These are phyloP conservation scores for Diplodia corticola DNA, from an alignment of 2,329 filamentous ascomycete genomes.

Conservation along the genomic window DNA sequence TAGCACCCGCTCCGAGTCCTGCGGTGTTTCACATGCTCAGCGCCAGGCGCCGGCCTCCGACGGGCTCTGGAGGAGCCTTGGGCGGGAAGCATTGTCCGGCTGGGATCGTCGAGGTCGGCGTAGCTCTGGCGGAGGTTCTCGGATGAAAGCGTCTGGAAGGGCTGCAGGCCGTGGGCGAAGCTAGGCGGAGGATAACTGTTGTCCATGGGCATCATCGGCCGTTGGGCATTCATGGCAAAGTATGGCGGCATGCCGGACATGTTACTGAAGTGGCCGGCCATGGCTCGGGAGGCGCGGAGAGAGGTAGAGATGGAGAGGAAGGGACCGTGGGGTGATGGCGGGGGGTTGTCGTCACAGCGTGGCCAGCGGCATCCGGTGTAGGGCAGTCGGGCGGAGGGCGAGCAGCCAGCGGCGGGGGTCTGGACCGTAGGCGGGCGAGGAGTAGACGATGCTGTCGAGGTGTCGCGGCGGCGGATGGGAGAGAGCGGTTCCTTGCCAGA, in stretches of 20 bases:
- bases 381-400: not conserved
- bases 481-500: constrained; percentile 19
- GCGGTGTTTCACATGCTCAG: constrained; percentile 84
- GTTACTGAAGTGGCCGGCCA: constrained; percentile 42
- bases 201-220: constrained; percentile 35
- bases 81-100: constrained; percentile 29
- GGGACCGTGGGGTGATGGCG: constrained; percentile 11
- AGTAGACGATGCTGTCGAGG: constrained; percentile 33
- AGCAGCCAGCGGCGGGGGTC: not conserved
- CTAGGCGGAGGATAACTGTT: constrained; percentile 28
- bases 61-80: constrained; percentile 30
- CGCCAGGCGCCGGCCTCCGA: constrained; percentile 35
- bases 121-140: constrained; percentile 36
- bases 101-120: constrained; percentile 38
- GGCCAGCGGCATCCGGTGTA: constrained; percentile 14
- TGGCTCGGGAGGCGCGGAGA: constrained; percentile 28
- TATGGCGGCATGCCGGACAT: constrained; percentile 34
- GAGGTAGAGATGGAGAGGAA: not conserved
- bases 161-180: constrained; percentile 33
- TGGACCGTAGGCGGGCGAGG: not conserved
- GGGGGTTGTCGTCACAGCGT: not conserved
- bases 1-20: constrained; percentile 92
- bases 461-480: constrained; percentile 8
- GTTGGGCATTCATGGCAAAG: constrained; percentile 38
- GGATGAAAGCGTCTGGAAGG: constrained; percentile 34